Conservation (phyloP, 805 yeast species). For the Yarrowia hollandica region DNA sequence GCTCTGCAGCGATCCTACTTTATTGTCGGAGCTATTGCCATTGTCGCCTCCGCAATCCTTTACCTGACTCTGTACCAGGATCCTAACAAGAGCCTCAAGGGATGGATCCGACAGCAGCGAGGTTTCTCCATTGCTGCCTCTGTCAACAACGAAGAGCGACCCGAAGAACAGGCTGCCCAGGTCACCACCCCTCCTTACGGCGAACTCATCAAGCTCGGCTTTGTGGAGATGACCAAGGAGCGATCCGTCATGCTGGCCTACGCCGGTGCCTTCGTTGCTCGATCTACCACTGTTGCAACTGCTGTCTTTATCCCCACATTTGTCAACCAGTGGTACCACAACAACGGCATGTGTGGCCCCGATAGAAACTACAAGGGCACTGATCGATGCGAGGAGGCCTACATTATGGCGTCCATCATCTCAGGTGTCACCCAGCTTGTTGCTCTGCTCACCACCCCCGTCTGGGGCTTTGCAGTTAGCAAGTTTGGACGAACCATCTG, state of each 20-base stretch:
- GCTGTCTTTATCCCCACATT: conserved; percentile 63
- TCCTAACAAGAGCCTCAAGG: conserved; percentile 39
- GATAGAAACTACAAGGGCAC: conserved; percentile 32
- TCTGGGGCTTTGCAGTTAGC: conserved; percentile 63
- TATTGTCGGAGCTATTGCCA: conserved; percentile 49
- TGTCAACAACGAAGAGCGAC: conserved; percentile 36
- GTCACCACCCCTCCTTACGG: conserved; percentile 41
- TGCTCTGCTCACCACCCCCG: conserved; percentile 60
- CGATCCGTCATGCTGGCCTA: conserved; percentile 56
- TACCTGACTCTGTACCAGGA: conserved; percentile 45
- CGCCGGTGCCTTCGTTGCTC: conserved; percentile 60
- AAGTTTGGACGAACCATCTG: conserved; percentile 44
- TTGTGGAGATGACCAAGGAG: conserved; percentile 49
- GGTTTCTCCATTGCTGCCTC: conserved; percentile 39
- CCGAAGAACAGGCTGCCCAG: conserved; percentile 30
- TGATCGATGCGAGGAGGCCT: conserved; percentile 49
- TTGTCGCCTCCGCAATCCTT: conserved; percentile 43
- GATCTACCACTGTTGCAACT: conserved; percentile 60
- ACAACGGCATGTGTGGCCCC: conserved; percentile 51
- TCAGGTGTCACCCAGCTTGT: conserved; percentile 65
- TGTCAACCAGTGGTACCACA: conserved; percentile 57
- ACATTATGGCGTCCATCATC: conserved; percentile 62
- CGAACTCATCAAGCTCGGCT: conserved; percentile 50
- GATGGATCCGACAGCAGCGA: conserved; percentile 38
- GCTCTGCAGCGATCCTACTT: conserved; percentile 53